A percentile compares a stretch with the other conserved stretches of the same genome.
These are phyloP conservation scores for Herpotrichia juniperi DNA, from an alignment of 2,329 filamentous ascomycete genomes.

Conservation along the genomic window DNA sequence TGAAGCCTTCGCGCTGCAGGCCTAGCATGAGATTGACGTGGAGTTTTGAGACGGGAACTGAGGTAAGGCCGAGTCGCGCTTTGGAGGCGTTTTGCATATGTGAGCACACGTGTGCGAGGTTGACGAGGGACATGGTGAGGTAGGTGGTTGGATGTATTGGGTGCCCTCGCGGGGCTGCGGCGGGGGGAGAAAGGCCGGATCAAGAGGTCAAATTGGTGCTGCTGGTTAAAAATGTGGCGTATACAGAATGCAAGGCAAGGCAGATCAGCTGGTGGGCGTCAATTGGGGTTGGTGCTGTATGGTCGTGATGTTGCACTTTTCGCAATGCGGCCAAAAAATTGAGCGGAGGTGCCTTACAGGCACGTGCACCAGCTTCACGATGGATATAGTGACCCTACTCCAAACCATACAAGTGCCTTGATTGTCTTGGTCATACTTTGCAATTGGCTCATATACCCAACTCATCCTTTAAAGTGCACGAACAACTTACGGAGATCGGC, in stretches of 20 bases:
- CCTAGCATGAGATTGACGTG: slow-evolving; percentile 78
- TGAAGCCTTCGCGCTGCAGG: slow-evolving; percentile 81
- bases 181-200: slow-evolving; percentile 2
- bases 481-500: not conserved
- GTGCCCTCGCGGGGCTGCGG: slow-evolving; percentile 37
- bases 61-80: slow-evolving; percentile 84
- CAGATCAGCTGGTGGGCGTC: slow-evolving; percentile 17
- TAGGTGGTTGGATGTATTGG: not conserved
- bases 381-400: too few relatives aligned
- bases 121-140: slow-evolving; percentile 70
- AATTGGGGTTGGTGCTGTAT: slow-evolving; percentile 19
- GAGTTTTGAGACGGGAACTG: slow-evolving; percentile 78
- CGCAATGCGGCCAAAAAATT: not conserved
- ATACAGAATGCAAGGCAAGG: not conserved
- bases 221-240: not conserved
- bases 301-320: not conserved
- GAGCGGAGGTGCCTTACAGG: not conserved
- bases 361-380: not conserved
- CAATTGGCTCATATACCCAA: not conserved
- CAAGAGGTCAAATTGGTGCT: not conserved
- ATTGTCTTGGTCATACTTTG: not conserved
- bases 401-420: not conserved
- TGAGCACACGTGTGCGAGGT: slow-evolving; percentile 81
- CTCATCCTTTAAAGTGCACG: not conserved
- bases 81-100: slow-evolving; percentile 89